Evolutionary conservation across 331 rosid species (phyloP), one percentile per base, ranked within the genome.

Genomic region (Malus hybrid): DNA sequence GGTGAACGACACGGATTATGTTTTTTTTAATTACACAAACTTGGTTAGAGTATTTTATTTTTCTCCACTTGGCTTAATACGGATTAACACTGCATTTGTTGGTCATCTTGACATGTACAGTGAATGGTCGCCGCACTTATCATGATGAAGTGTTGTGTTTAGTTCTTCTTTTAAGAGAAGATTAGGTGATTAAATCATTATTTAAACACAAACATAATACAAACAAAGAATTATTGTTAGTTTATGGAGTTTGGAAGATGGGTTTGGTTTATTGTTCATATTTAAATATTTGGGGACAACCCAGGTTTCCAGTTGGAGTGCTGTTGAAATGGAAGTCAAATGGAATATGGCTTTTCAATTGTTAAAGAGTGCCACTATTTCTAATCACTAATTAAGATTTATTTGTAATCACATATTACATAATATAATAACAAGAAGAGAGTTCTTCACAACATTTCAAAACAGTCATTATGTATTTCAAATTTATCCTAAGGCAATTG

Each of bases 301-400:
- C 32, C 33, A 4, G 72, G 22, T 50, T 32, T 61, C 27, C 18
- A 5, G 20, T 62, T 28, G 22, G 6, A 31, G 71, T 67, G 69
- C 59, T 36, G 71, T 72, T 76, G 27, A 42, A 67, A 62, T 72
- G 79, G 81, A 52, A 33, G 69, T 33, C 74, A 69, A 77, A 61
- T 42, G 12, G 28, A 19, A 68, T 24, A 55, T 42, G 73, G 50
- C 33, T 56, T 56, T 56, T 56, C 27, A 18, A 3, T 19, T 55
- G 3, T 54, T 10, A 48, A 1, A 48, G 19, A 24, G 24, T 24
- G 24, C 24, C 24, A 24, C 24, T 24, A 24, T 24, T 24, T 24
- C 24, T 24, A 24, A 24, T 24, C 24, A 24, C 24, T 24, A 24
- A 24, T 24, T 24, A 24, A 24, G 24, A 24, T 24, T 24, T 24